phyloP scores from a whole-genome alignment of 805 yeast species.

The Candida wancherniae region DNA sequence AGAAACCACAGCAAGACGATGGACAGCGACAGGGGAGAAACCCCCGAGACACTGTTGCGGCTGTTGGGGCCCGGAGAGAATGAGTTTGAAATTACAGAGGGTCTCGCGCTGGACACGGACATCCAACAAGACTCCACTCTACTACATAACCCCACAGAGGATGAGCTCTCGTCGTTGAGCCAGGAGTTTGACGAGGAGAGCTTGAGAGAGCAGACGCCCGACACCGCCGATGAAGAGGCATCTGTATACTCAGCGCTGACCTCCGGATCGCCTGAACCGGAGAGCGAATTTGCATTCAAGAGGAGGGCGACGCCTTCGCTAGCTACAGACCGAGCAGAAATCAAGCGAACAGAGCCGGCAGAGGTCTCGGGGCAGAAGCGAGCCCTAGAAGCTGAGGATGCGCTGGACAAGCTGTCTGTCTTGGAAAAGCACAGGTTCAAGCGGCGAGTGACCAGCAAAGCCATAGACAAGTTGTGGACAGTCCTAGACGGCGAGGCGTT shows the following conservation, averaged over 20 bases:
- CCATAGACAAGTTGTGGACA: constrained; percentile 16
- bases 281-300: constrained; percentile 1
- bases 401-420: not conserved
- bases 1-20: no score
- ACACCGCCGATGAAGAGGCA: constrained; percentile 7
- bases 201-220: constrained; percentile 14
- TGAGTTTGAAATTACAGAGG: no score
- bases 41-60: no score
- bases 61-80: no score
- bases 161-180: constrained; percentile 1
- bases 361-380: not conserved
- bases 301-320: constrained; percentile 1
- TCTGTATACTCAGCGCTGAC: constrained; percentile 11
- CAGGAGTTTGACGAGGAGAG: constrained; percentile 1
- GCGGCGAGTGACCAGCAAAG: constrained; percentile 7
- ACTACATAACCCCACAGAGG: constrained; percentile 4
- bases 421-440: not conserved
- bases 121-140: not conserved
- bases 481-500: constrained; percentile 9
- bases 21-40: no score
- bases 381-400: not conserved
- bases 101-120: no score
- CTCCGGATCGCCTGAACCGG: constrained; percentile 8
- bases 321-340: constrained; percentile 7
- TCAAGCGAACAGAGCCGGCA: constrained; percentile 2